Base-by-base conservation (phyloP, 768 basidiomycete genomes). In the Suillus tomentosus region DNA sequence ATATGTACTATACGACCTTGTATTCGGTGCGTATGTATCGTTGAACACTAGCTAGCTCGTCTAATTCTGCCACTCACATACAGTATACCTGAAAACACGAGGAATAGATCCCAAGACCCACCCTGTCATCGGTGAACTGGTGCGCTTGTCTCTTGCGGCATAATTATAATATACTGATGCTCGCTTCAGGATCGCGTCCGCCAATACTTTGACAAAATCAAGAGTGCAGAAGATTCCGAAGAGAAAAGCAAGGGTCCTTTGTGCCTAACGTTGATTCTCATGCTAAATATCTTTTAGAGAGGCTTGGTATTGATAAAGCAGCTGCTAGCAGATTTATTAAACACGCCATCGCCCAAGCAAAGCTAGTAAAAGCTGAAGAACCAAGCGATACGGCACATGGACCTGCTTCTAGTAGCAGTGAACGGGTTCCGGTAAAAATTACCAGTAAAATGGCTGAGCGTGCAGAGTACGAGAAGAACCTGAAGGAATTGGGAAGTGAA, bases 251-350 rank as follows among this genome's bases (percentile, higher is more conserved):
- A 43, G 67, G 19, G 37, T 43, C 4, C 15, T 34, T 19, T 61
- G 3, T 14, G 15, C 22, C n/a, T 1, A n/a, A 10, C 19, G 43
- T 31, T 22, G 8, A 17, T 11, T 14, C 48, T 45, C 11, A 14
- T 48, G n/a, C n/a, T 56, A 15, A 31, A 42, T 14, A 40, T 51
- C 24, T 43, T 40, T 59, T 71, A 85, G 83, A 77, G 50, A 79
- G 75, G 50, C 39, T 73, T 22, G 76, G 75, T n/a, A 75, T 95
- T 64, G 93, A 95, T 83, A 91, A 90, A 74, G 86, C 79, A 27
- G 93, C 91, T 14, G 93, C 93, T 1, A 78, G 79, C 51, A 86
- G 94, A 37, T 95, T 95, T 76, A 95, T 95, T 74, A 91, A 89
- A 74, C 83, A 91, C 72, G 91, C 92, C 36, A 92, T 94, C 50